These are phyloP conservation scores for Aspergillus wentii DNA, from an alignment of 495 filamentous ascomycete genomes.

Conservation along the genomic window DNA sequence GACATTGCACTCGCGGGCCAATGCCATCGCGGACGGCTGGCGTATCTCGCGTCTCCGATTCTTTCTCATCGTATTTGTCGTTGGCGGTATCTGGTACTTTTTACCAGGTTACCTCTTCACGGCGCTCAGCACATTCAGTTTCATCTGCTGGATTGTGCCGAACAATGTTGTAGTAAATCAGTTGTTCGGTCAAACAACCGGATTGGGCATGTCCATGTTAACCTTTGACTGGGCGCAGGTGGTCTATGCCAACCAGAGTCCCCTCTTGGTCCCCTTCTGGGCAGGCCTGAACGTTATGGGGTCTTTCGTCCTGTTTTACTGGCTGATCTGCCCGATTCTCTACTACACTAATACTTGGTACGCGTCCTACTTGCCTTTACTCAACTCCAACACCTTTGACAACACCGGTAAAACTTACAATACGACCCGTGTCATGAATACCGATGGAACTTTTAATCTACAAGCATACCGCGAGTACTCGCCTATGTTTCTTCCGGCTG, in stretches of 20 bases:
- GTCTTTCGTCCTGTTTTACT: constrained; percentile 82
- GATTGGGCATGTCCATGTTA: constrained; percentile 74
- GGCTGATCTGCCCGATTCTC: constrained; percentile 74
- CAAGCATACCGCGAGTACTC: constrained; percentile 40
- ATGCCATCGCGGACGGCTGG: constrained; percentile 80
- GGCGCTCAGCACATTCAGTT: constrained; percentile 84
- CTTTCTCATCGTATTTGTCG: constrained; percentile 67
- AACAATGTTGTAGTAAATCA: constrained; percentile 64
- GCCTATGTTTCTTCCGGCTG: constrained; percentile 42
- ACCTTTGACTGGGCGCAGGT: constrained; percentile 96
- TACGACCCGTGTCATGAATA: constrained; percentile 36
- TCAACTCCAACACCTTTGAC: constrained; percentile 45
- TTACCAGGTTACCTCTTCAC: constrained; percentile 80
- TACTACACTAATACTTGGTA: constrained; percentile 70
- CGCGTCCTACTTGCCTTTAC: constrained; percentile 42
- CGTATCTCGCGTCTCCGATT: constrained; percentile 74
- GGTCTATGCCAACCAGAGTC: constrained; percentile 78
- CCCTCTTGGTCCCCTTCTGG: constrained; percentile 85
- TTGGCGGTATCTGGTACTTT: constrained; percentile 73
- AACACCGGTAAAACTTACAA: constrained; percentile 39
- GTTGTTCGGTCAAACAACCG: constrained; percentile 60
- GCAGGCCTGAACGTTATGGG: constrained; percentile 84
- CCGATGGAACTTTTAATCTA: constrained; percentile 33
- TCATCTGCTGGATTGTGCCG: constrained; percentile 88
- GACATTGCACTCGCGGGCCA: constrained; percentile 79